Conservation (phyloP, 1,284 basidiomycete species). For the Xerocomus minutiporus region DNA sequence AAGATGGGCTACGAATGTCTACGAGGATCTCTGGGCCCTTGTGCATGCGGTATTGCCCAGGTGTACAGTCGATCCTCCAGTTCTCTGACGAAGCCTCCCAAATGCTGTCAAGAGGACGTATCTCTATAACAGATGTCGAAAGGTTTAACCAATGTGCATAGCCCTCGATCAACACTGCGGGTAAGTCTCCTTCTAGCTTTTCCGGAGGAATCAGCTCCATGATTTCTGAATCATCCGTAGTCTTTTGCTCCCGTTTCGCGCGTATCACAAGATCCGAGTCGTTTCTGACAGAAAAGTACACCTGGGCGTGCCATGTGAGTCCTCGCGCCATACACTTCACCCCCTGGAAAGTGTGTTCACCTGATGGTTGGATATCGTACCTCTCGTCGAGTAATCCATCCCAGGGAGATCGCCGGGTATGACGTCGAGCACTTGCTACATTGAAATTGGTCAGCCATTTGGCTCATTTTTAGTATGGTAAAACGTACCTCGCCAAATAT, state of each 20-base stretch:
- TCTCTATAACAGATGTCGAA: conserved; percentile 2
- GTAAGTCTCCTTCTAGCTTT: conserved; percentile 37
- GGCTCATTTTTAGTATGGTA: too few relatives aligned
- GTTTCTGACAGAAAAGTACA: conserved; percentile 30
- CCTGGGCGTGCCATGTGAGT: conserved; percentile 12
- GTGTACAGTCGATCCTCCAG: neutral
- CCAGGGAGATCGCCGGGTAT: conserved; percentile 33
- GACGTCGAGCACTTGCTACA: conserved; percentile 36
- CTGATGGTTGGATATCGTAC: conserved; percentile 20
- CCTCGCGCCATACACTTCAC: neutral
- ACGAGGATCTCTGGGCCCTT: neutral
- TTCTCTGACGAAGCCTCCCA: neutral
- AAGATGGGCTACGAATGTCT: neutral
- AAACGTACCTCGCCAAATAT: conserved; percentile 32
- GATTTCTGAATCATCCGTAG: conserved; percentile 8
- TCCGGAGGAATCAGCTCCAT: conserved; percentile 37
- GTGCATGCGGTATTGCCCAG: neutral
- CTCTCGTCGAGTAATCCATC: conserved; percentile 36
- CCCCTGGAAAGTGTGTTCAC: conserved; percentile 9
- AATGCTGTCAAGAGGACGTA: neutral
- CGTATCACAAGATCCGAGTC: conserved; percentile 29
- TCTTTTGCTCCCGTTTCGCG: neutral
- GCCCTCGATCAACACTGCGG: conserved; percentile 29
- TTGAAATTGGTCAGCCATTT: neutral
- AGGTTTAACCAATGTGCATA: conserved; percentile 40